Conservation (phyloP, 306 rosid genomes). For the Clitoria ternatea region DNA sequence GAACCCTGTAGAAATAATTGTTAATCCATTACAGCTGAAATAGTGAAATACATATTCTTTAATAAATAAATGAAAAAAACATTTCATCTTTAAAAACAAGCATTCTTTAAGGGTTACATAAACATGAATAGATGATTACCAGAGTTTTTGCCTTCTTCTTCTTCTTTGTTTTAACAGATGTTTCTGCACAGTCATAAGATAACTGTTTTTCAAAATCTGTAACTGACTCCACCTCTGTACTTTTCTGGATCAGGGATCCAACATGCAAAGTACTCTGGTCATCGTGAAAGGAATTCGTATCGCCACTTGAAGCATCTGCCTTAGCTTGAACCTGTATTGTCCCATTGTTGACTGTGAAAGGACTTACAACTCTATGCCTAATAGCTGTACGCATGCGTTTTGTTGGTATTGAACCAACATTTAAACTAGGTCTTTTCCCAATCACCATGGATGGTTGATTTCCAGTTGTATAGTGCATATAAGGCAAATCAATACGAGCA, state of each 20-base stretch:
- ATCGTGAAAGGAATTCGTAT: conserved; percentile 86
- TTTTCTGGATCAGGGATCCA: conserved; percentile 68
- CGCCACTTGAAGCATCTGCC: conserved; percentile 98
- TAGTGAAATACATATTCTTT: neutral
- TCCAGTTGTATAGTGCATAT: conserved; percentile 44
- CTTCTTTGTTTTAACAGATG: conserved; percentile 73
- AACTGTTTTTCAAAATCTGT: conserved; percentile 65
- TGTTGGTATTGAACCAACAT: conserved; percentile 68
- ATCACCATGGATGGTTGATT: conserved; percentile 45
- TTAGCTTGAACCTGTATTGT: conserved; percentile 52
- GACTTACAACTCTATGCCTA: conserved; percentile 80
- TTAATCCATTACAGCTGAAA: conserved; percentile 29
- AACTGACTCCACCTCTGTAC: conserved; percentile 78
- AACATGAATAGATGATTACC: conserved; percentile 46
- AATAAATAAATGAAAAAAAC: neutral
- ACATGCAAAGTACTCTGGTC: conserved; percentile 77
- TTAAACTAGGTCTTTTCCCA: conserved; percentile 76
- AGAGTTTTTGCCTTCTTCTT: conserved; percentile 62
- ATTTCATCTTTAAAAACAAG: neutral
- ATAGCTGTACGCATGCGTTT: conserved; percentile 82
- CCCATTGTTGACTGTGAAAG: conserved; percentile 53
- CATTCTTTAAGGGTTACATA: neutral
- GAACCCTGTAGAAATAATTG: conserved; percentile 51
- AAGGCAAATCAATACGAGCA: conserved; percentile 52
- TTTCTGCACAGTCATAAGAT: conserved; percentile 69